phyloP scores from a whole-genome alignment of 352 stramenopile species.

The Phytophthora ohioensis region DNA sequence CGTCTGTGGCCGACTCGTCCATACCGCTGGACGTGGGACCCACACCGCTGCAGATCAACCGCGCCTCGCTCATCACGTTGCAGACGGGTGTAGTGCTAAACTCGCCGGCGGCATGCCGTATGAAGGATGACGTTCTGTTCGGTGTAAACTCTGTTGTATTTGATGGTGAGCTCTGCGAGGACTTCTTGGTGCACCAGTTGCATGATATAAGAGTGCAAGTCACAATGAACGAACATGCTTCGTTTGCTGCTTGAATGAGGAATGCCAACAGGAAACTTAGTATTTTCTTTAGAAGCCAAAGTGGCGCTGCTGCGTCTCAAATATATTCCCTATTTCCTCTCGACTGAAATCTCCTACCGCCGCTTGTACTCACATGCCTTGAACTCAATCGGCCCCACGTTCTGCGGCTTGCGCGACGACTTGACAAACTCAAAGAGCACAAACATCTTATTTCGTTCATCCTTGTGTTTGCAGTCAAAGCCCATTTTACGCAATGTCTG shows the following conservation, averaged over 20 bases:
- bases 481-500: conserved; percentile 65
- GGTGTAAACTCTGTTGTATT: conserved; percentile 55
- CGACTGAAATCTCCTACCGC: conserved; percentile 43
- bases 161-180: conserved; percentile 45
- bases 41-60: conserved; percentile 47
- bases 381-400: conserved; percentile 66
- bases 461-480: conserved; percentile 76
- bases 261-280: conserved; percentile 40
- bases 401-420: conserved; percentile 56
- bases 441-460: conserved; percentile 90
- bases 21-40: conserved; percentile 41
- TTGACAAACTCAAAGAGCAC: conserved; percentile 88
- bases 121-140: conserved; percentile 77
- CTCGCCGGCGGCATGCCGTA: conserved; percentile 33
- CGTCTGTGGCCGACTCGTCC: conserved; percentile 31
- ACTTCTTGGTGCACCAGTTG: conserved; percentile 69
- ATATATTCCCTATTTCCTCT: conserved; percentile 23
- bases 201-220: conserved; percentile 53
- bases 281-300: too few species aligned
- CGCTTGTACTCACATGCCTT: conserved; percentile 91
- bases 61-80: conserved; percentile 41
- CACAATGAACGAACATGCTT: conserved; percentile 61
- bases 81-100: conserved; percentile 47
- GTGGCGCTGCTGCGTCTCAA: background rate
- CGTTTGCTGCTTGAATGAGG: conserved; percentile 49